A percentile compares a stretch with the other conserved stretches of the same genome.
Conservation (phyloP, 2,329 filamentous ascomycete genomes). For the Diplodia mutila region DNA sequence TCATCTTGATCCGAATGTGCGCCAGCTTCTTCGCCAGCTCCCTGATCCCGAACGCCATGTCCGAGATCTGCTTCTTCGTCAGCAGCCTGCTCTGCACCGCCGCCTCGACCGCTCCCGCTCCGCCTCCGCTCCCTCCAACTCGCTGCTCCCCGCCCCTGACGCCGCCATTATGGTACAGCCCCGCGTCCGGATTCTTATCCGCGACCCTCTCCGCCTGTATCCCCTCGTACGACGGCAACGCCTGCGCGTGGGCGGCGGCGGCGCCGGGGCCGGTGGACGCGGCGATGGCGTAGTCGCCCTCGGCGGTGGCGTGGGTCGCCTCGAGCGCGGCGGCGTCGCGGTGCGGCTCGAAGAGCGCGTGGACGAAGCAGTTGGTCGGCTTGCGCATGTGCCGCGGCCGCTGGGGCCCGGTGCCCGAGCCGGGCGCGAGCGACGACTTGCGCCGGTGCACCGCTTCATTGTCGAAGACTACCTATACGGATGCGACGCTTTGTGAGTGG, state of each 20-base stretch:
- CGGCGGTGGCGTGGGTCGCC: constrained; percentile 11
- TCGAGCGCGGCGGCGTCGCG: constrained; percentile 34
- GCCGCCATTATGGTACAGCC: neutral
- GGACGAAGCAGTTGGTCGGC: constrained; percentile 64
- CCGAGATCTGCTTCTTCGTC: constrained; percentile 91
- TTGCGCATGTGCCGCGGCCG: constrained; percentile 42
- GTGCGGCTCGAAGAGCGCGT: constrained; percentile 59
- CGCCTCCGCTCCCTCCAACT: neutral
- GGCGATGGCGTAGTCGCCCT: constrained; percentile 1
- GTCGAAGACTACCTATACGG: constrained; percentile 61
- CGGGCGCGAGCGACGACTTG: constrained; percentile 62
- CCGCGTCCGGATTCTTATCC: constrained; percentile 48
- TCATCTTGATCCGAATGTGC: constrained; percentile 79
- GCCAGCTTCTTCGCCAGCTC: constrained; percentile 86
- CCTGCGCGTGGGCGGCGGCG: constrained; percentile 30
- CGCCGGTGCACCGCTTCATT: constrained; percentile 57
- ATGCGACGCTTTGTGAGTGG: no score
- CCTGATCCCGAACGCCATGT: constrained; percentile 95
- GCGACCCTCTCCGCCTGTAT: constrained; percentile 42
- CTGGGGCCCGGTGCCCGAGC: constrained; percentile 43
- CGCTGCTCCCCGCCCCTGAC: neutral
- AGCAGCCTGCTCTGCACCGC: constrained; percentile 71
- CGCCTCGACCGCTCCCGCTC: constrained; percentile 32
- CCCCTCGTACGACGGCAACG: constrained; percentile 34
- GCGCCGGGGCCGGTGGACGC: constrained; percentile 31